Evolutionary conservation across 2,329 filamentous ascomycete genomes (phyloP).

Genomic region (Neopestalotiopsis rosae): DNA sequence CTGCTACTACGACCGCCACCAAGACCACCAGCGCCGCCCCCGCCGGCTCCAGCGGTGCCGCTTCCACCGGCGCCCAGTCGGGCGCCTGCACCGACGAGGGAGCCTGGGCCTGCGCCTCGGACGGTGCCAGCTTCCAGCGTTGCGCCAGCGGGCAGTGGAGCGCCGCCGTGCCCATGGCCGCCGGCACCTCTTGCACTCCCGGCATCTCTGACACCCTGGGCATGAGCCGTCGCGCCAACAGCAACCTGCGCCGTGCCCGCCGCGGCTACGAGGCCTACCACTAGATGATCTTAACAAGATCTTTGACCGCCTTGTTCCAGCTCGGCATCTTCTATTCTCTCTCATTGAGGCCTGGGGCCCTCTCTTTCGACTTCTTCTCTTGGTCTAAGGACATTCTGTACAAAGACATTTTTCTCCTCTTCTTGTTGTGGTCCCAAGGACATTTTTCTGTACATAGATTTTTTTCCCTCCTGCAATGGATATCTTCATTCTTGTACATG

Average conservation of each 20-base stretch:
- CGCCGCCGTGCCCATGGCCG: conserved; percentile 51
- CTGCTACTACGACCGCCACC: conserved; percentile 14
- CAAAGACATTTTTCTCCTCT: neutral
- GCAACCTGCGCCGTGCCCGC: neutral
- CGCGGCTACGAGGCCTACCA: neutral
- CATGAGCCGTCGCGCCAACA: conserved; percentile 25
- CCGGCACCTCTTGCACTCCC: conserved; percentile 56
- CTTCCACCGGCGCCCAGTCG: conserved; percentile 25
- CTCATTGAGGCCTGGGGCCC: neutral
- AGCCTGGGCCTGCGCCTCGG: conserved; percentile 60
- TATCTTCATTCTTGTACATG: conserved; percentile 1
- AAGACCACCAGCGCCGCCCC: conserved; percentile 15
- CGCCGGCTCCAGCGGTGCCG: conserved; percentile 14
- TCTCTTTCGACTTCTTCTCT: neutral
- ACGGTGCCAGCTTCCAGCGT: conserved; percentile 62
- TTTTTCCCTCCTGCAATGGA: neutral
- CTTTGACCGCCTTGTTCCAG: neutral
- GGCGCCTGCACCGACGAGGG: conserved; percentile 58
- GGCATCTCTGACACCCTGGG: conserved; percentile 31
- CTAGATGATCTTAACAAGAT: neutral
- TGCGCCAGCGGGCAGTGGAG: conserved; percentile 66
- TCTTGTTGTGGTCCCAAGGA: neutral
- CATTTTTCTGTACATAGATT: neutral
- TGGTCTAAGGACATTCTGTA: neutral
- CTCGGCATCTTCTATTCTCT: neutral